phyloP scores from a whole-genome alignment of 2,329 filamentous ascomycete species.

The Curvularia hawaiiensis region DNA sequence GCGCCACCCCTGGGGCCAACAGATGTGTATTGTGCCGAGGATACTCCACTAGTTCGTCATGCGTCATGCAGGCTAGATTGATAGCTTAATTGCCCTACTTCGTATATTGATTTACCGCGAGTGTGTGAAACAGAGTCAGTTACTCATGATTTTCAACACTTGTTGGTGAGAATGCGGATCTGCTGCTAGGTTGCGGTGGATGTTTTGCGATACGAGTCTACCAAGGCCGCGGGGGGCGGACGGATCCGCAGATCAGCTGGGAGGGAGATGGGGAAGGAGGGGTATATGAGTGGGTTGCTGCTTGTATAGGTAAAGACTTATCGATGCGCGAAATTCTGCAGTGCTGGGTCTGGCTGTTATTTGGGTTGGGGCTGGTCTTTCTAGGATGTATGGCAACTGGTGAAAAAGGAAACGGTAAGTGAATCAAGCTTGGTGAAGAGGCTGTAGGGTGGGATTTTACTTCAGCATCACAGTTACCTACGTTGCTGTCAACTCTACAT shows the following conservation, averaged over 20 bases:
- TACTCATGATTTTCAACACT: not conserved
- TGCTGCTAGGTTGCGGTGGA: not conserved
- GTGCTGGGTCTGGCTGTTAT: not conserved
- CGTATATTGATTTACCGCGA: not conserved
- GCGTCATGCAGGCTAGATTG: not conserved
- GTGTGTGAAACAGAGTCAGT: not conserved
- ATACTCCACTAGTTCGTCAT: not conserved
- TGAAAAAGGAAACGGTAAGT: not conserved
- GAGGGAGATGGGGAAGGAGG: not conserved
- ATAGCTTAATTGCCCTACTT: not conserved
- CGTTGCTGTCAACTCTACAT: not conserved
- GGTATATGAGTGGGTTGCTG: not conserved
- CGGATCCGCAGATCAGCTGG: not conserved
- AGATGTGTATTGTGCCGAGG: not conserved
- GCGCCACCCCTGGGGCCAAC: not conserved
- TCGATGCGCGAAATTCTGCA: not conserved
- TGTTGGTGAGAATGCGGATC: not conserved
- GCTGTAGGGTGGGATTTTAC: not conserved
- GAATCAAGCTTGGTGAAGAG: not conserved
- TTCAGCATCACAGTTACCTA: not conserved
- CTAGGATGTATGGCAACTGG: not conserved
- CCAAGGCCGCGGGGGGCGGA: not conserved
- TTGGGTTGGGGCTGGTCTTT: not conserved
- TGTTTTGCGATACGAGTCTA: not conserved
- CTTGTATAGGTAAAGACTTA: not conserved